Conservation (phyloP, 371 early-diverging fungal species). For the Neoconidiobolus thromboides region DNA sequence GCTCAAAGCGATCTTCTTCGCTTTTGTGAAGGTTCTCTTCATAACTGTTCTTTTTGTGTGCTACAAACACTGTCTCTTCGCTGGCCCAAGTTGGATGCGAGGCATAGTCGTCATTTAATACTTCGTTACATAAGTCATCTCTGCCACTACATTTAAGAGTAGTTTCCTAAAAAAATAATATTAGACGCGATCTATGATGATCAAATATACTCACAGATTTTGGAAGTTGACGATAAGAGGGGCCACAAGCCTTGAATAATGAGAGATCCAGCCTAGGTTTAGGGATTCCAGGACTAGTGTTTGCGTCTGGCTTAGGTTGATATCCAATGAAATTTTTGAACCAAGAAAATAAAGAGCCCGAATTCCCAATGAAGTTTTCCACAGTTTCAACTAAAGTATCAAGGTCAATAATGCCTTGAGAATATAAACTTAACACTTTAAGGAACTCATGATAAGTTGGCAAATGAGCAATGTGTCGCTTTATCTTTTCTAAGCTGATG, state of each 20-base stretch:
- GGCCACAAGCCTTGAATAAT: slow-evolving; percentile 31
- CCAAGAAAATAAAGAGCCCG: slow-evolving; percentile 71
- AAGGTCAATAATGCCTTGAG: slow-evolving; percentile 79
- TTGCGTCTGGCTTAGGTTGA: slow-evolving; percentile 31
- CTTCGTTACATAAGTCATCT: slow-evolving; percentile 76
- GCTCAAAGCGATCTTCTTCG: slow-evolving; percentile 98
- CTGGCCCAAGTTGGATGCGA: slow-evolving; percentile 89
- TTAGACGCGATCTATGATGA: too few species aligned
- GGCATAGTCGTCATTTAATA: slow-evolving; percentile 89
- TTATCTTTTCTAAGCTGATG: slow-evolving; percentile 58
- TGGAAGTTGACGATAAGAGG: slow-evolving; percentile 56
- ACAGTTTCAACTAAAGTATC: slow-evolving; percentile 68
- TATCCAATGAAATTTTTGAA: slow-evolving; percentile 92
- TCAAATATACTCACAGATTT: slow-evolving; percentile 22
- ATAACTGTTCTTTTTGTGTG: slow-evolving; percentile 80
- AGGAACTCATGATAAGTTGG: slow-evolving; percentile 90
- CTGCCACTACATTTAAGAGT: slow-evolving; percentile 61
- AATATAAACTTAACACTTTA: slow-evolving; percentile 89
- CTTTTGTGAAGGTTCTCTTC: slow-evolving; percentile 92
- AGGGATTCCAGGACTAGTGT: slow-evolving; percentile 21
- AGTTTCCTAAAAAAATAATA: slow-evolving; percentile 19
- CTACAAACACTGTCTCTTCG: slow-evolving; percentile 86
- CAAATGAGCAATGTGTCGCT: slow-evolving; percentile 65
- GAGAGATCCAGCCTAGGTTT: slow-evolving; percentile 39
- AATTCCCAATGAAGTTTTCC: slow-evolving; percentile 51